A percentile compares a stretch with the other conserved stretches of the same genome.
Conservation (phyloP, 371 early-diverging fungal species). For the Smittium mucronatum region DNA sequence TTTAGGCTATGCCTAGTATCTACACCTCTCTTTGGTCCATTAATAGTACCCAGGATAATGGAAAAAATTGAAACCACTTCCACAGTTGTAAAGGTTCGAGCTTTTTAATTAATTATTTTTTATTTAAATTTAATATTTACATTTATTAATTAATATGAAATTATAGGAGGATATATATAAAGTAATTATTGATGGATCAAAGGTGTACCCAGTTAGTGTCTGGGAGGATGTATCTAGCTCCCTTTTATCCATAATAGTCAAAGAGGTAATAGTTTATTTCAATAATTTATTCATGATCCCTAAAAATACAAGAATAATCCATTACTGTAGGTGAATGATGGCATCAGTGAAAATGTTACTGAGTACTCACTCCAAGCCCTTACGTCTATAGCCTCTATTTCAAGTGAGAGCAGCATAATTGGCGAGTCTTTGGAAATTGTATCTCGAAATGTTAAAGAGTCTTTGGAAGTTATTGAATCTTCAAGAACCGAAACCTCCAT, state of each 20-base stretch:
- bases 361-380: neutral
- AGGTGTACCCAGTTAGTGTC: neutral
- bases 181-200: neutral
- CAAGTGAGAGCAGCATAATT: neutral
- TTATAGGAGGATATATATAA: neutral
- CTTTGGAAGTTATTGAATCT: neutral
- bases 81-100: constrained; percentile 65
- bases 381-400: neutral
- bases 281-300: too few species aligned
- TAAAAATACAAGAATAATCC: too few species aligned
- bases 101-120: neutral
- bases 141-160: neutral
- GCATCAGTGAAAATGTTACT: neutral
- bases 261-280: too few species aligned
- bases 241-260: neutral
- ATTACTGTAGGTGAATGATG: neutral
- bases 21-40: neutral
- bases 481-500: neutral
- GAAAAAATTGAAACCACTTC: constrained; percentile 81
- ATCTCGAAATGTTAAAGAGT: neutral
- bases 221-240: constrained; percentile 1
- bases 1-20: neutral
- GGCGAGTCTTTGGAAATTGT: too few species aligned
- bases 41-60: neutral
- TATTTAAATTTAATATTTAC: neutral